Conservation (phyloP, 371 early-diverging fungal genomes). For the Saksenaea oblongispora region DNA sequence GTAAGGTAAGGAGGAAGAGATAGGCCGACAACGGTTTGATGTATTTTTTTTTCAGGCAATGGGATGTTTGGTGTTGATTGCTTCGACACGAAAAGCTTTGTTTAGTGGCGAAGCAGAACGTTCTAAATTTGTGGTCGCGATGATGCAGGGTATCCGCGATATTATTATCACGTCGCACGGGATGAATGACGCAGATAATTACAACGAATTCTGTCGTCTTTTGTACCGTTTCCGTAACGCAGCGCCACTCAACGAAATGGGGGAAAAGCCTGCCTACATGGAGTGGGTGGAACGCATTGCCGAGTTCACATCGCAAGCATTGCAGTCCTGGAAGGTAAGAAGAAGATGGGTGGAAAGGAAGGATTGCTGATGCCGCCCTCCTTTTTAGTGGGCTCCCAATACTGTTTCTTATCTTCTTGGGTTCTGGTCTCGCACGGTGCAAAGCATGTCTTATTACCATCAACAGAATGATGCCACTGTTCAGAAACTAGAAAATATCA, state of each 20-base stretch:
- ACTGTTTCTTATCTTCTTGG: slow-evolving; percentile 78
- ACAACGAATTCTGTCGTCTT: slow-evolving; percentile 85
- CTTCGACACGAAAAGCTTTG: slow-evolving; percentile 82
- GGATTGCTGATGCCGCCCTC: too few species aligned
- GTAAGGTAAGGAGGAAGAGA: slow-evolving; percentile 25
- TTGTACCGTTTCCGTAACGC: slow-evolving; percentile 82
- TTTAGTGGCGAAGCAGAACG: slow-evolving; percentile 75
- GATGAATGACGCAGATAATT: slow-evolving; percentile 74
- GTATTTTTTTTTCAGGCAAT: slow-evolving; percentile 55
- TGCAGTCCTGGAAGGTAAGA: slow-evolving; percentile 74
- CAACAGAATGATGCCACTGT: slow-evolving; percentile 39
- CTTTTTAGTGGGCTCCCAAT: slow-evolving; percentile 72
- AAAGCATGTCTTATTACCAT: slow-evolving; percentile 62
- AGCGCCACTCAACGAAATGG: slow-evolving; percentile 78
- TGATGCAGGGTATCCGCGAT: slow-evolving; percentile 73
- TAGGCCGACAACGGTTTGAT: too few species aligned
- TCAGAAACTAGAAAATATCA: slow-evolving; percentile 45
- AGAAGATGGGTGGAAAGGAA: background rate
- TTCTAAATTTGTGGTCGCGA: slow-evolving; percentile 62
- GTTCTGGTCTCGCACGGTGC: slow-evolving; percentile 83
- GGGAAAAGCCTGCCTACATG: slow-evolving; percentile 65
- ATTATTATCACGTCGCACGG: slow-evolving; percentile 66
- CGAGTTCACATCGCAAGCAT: slow-evolving; percentile 74
- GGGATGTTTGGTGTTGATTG: slow-evolving; percentile 81
- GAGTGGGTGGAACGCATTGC: slow-evolving; percentile 77